A percentile compares a stretch with the other conserved stretches of the same genome.
phyloP scores from a whole-genome alignment of 192 early-diverging fungal species.

The Funneliformis geosporum region DNA sequence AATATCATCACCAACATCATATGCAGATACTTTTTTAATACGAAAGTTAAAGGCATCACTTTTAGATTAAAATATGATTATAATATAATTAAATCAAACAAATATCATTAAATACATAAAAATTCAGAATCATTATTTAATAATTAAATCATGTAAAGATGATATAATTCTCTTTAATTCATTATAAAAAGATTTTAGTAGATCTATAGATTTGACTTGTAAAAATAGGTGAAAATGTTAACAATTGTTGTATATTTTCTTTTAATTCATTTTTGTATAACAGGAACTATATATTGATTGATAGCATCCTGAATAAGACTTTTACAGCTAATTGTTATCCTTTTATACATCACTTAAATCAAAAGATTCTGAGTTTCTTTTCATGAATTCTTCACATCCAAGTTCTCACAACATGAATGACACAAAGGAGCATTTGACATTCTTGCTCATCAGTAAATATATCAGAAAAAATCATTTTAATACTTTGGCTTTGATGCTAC shows the following conservation, averaged over 20 bases:
- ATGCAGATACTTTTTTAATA: background rate
- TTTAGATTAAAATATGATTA: background rate
- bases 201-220: slow-evolving; percentile 8
- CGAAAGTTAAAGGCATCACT: background rate
- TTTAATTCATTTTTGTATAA: background rate
- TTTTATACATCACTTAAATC: no score
- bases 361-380: no score
- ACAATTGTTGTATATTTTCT: slow-evolving; percentile 12
- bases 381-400: background rate
- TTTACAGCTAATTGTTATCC: background rate
- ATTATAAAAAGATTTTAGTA: background rate
- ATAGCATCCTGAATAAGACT: background rate
- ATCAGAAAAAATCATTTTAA: background rate
- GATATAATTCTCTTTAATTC: slow-evolving; percentile 2
- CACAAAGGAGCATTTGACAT: slow-evolving; percentile 29
- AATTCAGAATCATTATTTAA: no score
- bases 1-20: background rate
- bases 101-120: no score
- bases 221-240: slow-evolving; percentile 27
- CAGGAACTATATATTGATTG: background rate
- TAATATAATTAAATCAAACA: no score
- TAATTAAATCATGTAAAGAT: background rate
- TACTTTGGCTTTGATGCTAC: no score
- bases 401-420: slow-evolving; percentile 24
- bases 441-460: background rate